These are phyloP conservation scores for Petunia secreta DNA, from an alignment of 257 asterid species.

Conservation along the genomic window DNA sequence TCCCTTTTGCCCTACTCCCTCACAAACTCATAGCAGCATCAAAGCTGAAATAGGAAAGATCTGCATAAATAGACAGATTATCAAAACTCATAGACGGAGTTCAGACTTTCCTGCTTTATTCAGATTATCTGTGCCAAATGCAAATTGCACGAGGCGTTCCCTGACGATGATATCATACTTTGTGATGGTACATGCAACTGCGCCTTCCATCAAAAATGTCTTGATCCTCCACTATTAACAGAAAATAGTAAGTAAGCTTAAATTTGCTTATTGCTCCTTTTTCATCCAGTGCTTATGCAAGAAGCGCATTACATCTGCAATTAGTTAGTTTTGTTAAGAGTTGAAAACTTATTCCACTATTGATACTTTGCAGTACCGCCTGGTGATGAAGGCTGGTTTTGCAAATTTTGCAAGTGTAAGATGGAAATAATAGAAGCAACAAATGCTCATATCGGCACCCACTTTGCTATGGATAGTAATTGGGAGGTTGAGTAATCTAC, in stretches of 20 bases:
- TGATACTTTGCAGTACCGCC: conserved; percentile 77
- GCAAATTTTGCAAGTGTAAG: conserved; percentile 88
- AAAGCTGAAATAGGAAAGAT: background rate
- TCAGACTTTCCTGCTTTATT: conserved; percentile 32
- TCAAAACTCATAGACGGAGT: conserved; percentile 17
- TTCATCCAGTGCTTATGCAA: conserved; percentile 4
- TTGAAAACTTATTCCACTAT: conserved; percentile 32
- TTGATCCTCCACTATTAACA: conserved; percentile 86
- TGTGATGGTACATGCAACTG: conserved; percentile 97
- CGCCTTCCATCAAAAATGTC: conserved; percentile 92
- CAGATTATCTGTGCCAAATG: conserved; percentile 97
- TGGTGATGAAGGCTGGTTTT: conserved; percentile 96
- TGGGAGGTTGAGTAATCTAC: conserved; percentile 69
- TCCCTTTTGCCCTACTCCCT: background rate
- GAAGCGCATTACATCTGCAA: background rate
- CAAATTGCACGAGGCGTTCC: conserved; percentile 73
- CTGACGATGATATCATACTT: conserved; percentile 87
- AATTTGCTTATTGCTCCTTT: conserved; percentile 1
- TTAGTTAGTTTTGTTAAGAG: background rate
- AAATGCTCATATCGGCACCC: conserved; percentile 96
- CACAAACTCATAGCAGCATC: background rate
- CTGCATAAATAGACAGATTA: conserved; percentile 13
- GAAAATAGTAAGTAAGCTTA: conserved; percentile 72
- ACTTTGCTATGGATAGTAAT: conserved; percentile 70
- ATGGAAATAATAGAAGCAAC: conserved; percentile 90